A percentile compares a stretch with the other conserved stretches of the same genome.
phyloP scores from a whole-genome alignment of 768 basidiomycete genomes.

The Kwoniella dendrophila region DNA sequence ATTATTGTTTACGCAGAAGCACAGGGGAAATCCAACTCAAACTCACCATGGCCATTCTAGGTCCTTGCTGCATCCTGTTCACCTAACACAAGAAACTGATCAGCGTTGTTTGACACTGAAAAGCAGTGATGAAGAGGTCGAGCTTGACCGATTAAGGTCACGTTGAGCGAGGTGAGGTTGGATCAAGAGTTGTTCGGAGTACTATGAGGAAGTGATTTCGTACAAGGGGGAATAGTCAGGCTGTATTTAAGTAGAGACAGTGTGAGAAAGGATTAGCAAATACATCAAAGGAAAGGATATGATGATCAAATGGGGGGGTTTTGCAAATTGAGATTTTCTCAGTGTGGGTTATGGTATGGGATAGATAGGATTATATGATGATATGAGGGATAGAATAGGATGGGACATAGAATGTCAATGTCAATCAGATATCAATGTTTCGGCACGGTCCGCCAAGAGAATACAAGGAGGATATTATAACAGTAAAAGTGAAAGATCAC shows the following conservation, averaged over 20 bases:
- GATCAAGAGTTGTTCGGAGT: no score
- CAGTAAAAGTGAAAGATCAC: neutral
- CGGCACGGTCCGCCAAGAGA: constrained; percentile 4
- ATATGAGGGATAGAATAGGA: neutral
- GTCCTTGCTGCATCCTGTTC: constrained; percentile 22
- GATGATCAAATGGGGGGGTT: constrained; percentile 17
- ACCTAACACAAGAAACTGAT: neutral
- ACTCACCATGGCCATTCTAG: constrained; percentile 24
- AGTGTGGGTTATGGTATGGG: no score
- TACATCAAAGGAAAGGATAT: constrained; percentile 25
- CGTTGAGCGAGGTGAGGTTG: neutral
- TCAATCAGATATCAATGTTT: neutral
- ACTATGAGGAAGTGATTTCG: neutral
- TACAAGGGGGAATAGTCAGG: constrained; percentile 4
- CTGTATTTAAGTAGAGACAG: neutral
- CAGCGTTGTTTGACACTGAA: neutral
- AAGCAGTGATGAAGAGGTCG: neutral
- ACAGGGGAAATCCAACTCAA: neutral
- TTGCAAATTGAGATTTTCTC: no score
- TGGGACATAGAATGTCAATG: neutral
- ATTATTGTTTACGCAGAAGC: neutral
- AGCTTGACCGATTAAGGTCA: neutral
- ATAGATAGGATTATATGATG: no score
- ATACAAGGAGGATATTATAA: neutral
- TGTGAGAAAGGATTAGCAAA: constrained; percentile 20